Percentiles rank a stretch among this genome's conserved stretches.
Conservation (phyloP, 176 grass and related monocot genomes). For the Rhynchospora breviuscula region DNA sequence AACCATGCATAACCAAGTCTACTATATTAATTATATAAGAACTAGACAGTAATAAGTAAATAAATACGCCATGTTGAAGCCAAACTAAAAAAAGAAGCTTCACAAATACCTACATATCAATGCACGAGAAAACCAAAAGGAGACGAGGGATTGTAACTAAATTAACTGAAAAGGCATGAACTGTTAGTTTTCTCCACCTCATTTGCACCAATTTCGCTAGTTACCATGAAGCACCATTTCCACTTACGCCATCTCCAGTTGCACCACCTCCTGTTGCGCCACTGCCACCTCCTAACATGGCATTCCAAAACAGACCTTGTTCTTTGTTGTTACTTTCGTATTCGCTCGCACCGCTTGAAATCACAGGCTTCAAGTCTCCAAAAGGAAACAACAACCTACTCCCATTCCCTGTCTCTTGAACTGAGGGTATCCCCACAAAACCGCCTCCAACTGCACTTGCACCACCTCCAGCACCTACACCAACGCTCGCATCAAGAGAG, state of each 20-base stretch:
- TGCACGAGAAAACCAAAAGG: conserved; percentile 8
- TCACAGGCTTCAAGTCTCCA: conserved; percentile 62
- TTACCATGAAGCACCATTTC: conserved; percentile 64
- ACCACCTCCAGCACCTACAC: conserved; percentile 22
- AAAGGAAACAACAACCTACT: conserved; percentile 74
- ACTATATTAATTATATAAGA: conserved; percentile 18
- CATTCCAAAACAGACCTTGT: conserved; percentile 26
- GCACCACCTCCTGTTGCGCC: conserved; percentile 26
- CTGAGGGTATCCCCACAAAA: conserved; percentile 33
- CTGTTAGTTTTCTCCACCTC: conserved; percentile 24
- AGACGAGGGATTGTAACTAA: conserved; percentile 7
- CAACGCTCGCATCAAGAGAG: conserved; percentile 41
- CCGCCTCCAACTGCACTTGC: conserved; percentile 23
- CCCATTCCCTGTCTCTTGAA: conserved; percentile 35
- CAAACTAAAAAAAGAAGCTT: conserved; percentile 28
- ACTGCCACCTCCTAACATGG: conserved; percentile 26
- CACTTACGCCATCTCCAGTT: conserved; percentile 44
- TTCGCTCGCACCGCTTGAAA: conserved; percentile 19
- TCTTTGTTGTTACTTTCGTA: conserved; percentile 16
- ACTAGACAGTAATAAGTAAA: conserved; percentile 23
- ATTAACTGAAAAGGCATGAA: conserved; percentile 15
- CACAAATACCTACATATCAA: conserved; percentile 27
- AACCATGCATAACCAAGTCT: conserved; percentile 7
- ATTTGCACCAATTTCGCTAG: neutral
- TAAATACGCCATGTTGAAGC: conserved; percentile 27